Base-by-base conservation (phyloP, 1,139 yeast genomes). In the Yamadazyma triangularis region DNA sequence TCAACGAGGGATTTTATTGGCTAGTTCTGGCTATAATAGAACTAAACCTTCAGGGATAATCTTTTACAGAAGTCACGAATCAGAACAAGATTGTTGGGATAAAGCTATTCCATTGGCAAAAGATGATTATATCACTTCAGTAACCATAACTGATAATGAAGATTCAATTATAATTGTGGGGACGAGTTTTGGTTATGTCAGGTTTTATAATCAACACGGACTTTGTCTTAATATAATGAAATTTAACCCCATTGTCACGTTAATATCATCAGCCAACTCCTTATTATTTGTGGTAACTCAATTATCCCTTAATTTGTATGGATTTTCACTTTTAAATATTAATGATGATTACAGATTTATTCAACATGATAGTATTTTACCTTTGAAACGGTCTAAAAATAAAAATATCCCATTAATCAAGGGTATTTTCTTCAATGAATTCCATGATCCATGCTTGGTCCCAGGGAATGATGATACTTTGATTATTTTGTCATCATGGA, bases 371-470 rank as follows among this genome's bases (percentile, higher is more conserved):
- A 52, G 59, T 12, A 32, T 57, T 8, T 45, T 70, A 27, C 73
- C 75, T 11, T 50, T 70, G 28, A 54, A 50, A 33, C 41, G 36
- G 28, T 24, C 32, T 0, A 14, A 28, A 4, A 38, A 39, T 24
- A 32, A 39, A 9, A 42, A 35, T 40, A 57, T 41, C 13, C 73
- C 64, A 13, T 60, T 73, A 24, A 58, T 76, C 24, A 79, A 84
- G 39, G 81, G 88, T 4, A 62, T 89, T 24, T 89, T 89, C 51
- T 85, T 89, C 53, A 87, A 86, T 38, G 77, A 76, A 28, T 89
- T 83, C 40, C 84, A 84, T 27, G 96, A 89, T 56, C 98, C 98
- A 2, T 85, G 93, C 42, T 56, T 89, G 12, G 85, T 81, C 33
- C 88, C 89, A 9, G 77, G 80, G 9, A 45, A 42, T 14, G 88